Percentiles rank a stretch among this genome's conserved stretches.
Conservation (phyloP, 768 basidiomycete genomes). For the Mycena vulgaris region DNA sequence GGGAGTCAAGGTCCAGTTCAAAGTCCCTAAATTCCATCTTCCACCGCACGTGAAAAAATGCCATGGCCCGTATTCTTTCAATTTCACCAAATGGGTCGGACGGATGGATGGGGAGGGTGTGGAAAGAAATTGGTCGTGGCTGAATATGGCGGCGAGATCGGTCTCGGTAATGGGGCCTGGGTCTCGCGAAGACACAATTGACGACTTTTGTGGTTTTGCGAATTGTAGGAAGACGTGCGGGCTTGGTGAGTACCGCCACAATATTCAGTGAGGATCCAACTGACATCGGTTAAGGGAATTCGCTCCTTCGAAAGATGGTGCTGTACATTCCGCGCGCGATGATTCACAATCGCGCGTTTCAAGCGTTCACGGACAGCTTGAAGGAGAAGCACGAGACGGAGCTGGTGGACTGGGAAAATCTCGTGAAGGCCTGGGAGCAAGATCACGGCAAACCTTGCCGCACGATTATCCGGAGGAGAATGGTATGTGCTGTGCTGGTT, state of each 20-base stretch:
- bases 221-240: constrained; percentile 43
- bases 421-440: constrained; percentile 33
- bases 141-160: constrained; percentile 36
- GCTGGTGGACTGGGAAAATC: constrained; percentile 29
- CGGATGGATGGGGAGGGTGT: constrained; percentile 53
- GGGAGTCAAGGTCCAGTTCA: not conserved
- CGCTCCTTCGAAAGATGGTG: constrained; percentile 25
- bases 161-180: constrained; percentile 42
- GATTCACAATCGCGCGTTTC: constrained; percentile 13
- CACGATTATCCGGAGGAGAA: constrained; percentile 36
- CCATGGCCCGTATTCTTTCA: constrained; percentile 46
- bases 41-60: constrained; percentile 44
- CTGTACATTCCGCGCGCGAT: constrained; percentile 21
- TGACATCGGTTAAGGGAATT: constrained; percentile 15
- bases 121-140: constrained; percentile 51
- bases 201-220: constrained; percentile 42
- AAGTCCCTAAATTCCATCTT: constrained; percentile 54
- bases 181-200: constrained; percentile 41
- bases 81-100: constrained; percentile 44
- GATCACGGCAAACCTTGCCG: constrained; percentile 27
- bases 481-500: constrained; percentile 21
- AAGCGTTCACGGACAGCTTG: not conserved
- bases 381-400: constrained; percentile 11
- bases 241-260: constrained; percentile 28
- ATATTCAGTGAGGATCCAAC: not conserved